Evolutionary conservation across 1,284 basidiomycete species (phyloP).

Genomic region (Wallemia ichthyophaga): DNA sequence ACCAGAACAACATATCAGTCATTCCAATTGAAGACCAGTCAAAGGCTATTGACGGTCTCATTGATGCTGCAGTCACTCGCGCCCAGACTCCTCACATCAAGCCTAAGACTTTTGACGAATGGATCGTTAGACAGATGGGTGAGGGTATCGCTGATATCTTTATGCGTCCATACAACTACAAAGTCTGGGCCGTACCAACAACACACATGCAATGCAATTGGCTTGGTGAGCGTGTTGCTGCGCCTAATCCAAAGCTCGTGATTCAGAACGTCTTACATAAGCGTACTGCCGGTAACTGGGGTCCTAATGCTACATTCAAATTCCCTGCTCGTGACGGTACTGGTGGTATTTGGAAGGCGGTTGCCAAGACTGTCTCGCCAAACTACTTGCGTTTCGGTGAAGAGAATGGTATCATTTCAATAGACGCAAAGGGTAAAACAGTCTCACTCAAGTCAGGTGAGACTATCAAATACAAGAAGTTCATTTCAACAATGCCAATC

Average conservation of each 20-base stretch:
- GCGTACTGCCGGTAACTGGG: slow-evolving; percentile 23
- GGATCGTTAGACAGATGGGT: slow-evolving; percentile 23
- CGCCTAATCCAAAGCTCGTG: slow-evolving; percentile 21
- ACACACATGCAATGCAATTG: slow-evolving; percentile 25
- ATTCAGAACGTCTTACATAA: slow-evolving; percentile 22
- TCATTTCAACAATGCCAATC: slow-evolving; percentile 21
- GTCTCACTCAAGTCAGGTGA: slow-evolving; percentile 18
- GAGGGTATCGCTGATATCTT: slow-evolving; percentile 22
- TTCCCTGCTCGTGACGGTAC: slow-evolving; percentile 24
- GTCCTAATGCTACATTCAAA: slow-evolving; percentile 24
- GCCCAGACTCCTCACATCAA: slow-evolving; percentile 9
- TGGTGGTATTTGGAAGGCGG: slow-evolving; percentile 24
- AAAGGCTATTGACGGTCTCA: slow-evolving; percentile 22
- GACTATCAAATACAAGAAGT: slow-evolving; percentile 18
- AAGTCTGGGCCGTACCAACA: slow-evolving; percentile 24
- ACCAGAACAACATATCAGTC: slow-evolving; percentile 23
- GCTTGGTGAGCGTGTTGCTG: slow-evolving; percentile 25
- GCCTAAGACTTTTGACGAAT: slow-evolving; percentile 13
- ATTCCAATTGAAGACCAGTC: slow-evolving; percentile 21
- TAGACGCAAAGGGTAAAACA: slow-evolving; percentile 18
- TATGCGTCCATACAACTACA: slow-evolving; percentile 26
- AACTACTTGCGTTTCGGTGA: slow-evolving; percentile 16
- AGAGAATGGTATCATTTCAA: slow-evolving; percentile 15
- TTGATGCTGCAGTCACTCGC: slow-evolving; percentile 14
- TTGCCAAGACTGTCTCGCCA: slow-evolving; percentile 18